A percentile compares a stretch with the other conserved stretches of the same genome.
These are phyloP conservation scores for Nemania serpens DNA, from an alignment of 2,329 filamentous ascomycete genomes.

Conservation along the genomic window DNA sequence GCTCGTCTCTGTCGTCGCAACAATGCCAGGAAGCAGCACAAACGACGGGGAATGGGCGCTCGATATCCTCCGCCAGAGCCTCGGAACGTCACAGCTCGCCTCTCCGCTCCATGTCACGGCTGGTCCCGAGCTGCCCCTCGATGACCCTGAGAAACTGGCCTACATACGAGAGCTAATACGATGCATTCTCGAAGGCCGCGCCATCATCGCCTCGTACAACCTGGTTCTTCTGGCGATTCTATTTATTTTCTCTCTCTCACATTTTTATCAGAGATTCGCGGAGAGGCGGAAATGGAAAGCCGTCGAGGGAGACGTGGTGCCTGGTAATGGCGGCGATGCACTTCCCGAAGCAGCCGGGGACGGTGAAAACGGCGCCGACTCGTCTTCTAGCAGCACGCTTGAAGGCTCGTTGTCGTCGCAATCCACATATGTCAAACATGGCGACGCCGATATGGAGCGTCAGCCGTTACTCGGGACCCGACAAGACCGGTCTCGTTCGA, in stretches of 20 bases:
- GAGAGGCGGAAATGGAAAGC: slow-evolving; percentile 34
- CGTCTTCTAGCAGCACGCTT: slow-evolving; percentile 44
- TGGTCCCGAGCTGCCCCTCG: slow-evolving; percentile 10
- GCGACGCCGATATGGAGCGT: slow-evolving; percentile 42
- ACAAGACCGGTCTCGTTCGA: not conserved
- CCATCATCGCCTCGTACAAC: slow-evolving; percentile 44
- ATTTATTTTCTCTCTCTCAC: slow-evolving; percentile 35
- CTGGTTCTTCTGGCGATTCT: slow-evolving; percentile 40
- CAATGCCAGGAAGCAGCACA: slow-evolving; percentile 14
- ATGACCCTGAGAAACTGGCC: slow-evolving; percentile 42
- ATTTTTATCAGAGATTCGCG: slow-evolving; percentile 31
- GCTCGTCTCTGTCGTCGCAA: slow-evolving; percentile 15
- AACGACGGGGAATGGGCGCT: slow-evolving; percentile 28
- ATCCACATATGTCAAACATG: slow-evolving; percentile 29
- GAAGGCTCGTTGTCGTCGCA: slow-evolving; percentile 36
- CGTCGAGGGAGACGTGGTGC: slow-evolving; percentile 26
- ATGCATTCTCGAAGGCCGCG: slow-evolving; percentile 42
- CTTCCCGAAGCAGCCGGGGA: slow-evolving; percentile 15
- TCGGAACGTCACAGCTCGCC: slow-evolving; percentile 29
- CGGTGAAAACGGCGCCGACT: slow-evolving; percentile 31
- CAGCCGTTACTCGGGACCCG: slow-evolving; percentile 40
- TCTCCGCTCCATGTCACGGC: slow-evolving; percentile 11
- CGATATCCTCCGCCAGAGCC: slow-evolving; percentile 31
- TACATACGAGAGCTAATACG: slow-evolving; percentile 43
- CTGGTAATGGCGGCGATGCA: slow-evolving; percentile 1